These are phyloP conservation scores for Xerophyta viscosa DNA, from an alignment of 106 monocot genomes.

Conservation along the genomic window DNA sequence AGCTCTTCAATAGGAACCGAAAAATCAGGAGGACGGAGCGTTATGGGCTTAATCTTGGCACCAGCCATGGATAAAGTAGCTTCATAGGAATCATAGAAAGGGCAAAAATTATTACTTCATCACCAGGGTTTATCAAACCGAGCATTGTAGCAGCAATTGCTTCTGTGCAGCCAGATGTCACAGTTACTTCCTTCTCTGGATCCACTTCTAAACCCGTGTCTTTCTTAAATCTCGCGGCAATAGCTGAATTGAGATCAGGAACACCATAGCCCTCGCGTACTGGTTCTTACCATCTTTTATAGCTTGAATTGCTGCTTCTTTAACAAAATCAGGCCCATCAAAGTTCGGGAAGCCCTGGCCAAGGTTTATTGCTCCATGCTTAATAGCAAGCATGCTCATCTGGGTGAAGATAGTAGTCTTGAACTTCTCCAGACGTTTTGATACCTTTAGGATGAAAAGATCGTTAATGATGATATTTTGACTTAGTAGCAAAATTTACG, in stretches of 20 bases:
- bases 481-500: not conserved
- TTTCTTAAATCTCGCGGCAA: slow-evolving; percentile 66
- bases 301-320: slow-evolving; percentile 88
- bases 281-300: slow-evolving; percentile 85
- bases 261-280: slow-evolving; percentile 93
- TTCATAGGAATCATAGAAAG: slow-evolving; percentile 95
- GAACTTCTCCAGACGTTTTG: slow-evolving; percentile 91
- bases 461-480: no score
- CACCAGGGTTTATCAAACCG: slow-evolving; percentile 85
- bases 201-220: slow-evolving; percentile 69
- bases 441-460: slow-evolving; percentile 32
- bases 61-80: slow-evolving; percentile 94
- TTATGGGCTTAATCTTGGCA: slow-evolving; percentile 66
- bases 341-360: slow-evolving; percentile 99
- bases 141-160: slow-evolving; percentile 96
- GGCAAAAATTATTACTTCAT: slow-evolving; percentile 89
- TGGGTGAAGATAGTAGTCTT: slow-evolving; percentile 97
- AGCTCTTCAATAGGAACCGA: slow-evolving; percentile 67
- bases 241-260: slow-evolving; percentile 72
- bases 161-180: slow-evolving; percentile 94
- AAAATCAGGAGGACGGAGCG: slow-evolving; percentile 80
- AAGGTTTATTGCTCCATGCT: slow-evolving; percentile 91
- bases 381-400: slow-evolving; percentile 87
- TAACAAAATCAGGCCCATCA: slow-evolving; percentile 93
- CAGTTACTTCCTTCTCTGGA: slow-evolving; percentile 89